A percentile compares a stretch with the other conserved stretches of the same genome.
Evolutionary conservation across 495 filamentous ascomycete species (phyloP).

Genomic region (Penicillium chermesinum): DNA sequence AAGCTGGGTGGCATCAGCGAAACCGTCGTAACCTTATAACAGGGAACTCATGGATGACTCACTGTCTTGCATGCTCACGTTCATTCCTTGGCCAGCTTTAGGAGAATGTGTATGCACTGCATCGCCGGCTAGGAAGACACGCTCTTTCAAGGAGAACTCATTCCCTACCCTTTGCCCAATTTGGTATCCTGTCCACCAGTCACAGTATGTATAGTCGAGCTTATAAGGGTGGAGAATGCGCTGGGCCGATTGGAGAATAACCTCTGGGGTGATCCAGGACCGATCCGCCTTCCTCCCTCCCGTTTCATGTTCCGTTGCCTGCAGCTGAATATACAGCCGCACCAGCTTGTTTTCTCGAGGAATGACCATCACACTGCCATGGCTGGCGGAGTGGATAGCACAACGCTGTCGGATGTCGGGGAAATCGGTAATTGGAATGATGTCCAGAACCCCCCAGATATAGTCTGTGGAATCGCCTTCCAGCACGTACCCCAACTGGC

Average conservation of each 20-base stretch:
- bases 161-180: constrained; percentile 65
- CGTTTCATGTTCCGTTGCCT: constrained; percentile 32
- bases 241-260: constrained; percentile 55
- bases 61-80: constrained; percentile 58
- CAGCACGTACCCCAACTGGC: constrained; percentile 40
- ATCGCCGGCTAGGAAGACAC: constrained; percentile 62
- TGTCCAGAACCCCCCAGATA: constrained; percentile 59
- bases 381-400: constrained; percentile 54
- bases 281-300: constrained; percentile 33
- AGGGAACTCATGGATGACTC: constrained; percentile 5
- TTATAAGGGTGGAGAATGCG: constrained; percentile 58
- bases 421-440: constrained; percentile 59
- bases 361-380: constrained; percentile 60
- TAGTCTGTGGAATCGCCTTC: constrained; percentile 40
- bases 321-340: constrained; percentile 59
- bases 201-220: constrained; percentile 53
- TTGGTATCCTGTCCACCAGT: constrained; percentile 57
- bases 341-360: constrained; percentile 63
- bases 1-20: constrained; percentile 34
- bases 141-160: constrained; percentile 51
- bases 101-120: constrained; percentile 58
- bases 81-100: constrained; percentile 75
- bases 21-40: not conserved
- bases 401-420: constrained; percentile 62
- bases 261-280: constrained; percentile 52